Evolutionary conservation across 495 filamentous ascomycete species (phyloP).

Genomic region (Neurospora sublineolata): DNA sequence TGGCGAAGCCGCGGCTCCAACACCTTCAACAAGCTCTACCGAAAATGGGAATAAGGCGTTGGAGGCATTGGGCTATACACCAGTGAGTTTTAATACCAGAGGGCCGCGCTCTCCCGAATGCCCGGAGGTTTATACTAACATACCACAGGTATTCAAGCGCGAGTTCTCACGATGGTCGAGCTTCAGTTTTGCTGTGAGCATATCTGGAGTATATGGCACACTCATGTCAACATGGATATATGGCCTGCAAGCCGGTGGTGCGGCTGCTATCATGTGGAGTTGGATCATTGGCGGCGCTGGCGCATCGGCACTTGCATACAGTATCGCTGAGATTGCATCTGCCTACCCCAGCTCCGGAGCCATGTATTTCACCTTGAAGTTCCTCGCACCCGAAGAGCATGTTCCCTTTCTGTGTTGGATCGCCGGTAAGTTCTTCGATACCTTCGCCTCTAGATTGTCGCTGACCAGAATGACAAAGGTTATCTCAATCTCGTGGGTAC

Average conservation of each 20-base stretch:
- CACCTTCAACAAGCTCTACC: neutral
- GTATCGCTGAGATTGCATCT: conserved; percentile 47
- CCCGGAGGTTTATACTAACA: neutral
- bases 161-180: conserved; percentile 51
- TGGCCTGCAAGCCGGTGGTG: conserved; percentile 48
- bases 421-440: conserved; percentile 12
- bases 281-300: conserved; percentile 54
- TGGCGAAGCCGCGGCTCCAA: neutral
- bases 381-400: conserved; percentile 28
- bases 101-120: neutral
- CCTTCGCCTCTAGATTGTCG: neutral
- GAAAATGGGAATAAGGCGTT: conserved; percentile 23
- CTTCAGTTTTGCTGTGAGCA: conserved; percentile 54
- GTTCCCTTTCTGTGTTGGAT: conserved; percentile 40
- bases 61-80: conserved; percentile 23
- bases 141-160: conserved; percentile 44
- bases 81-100: conserved; percentile 6
- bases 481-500: conserved; percentile 62
- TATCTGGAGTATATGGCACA: conserved; percentile 48
- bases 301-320: conserved; percentile 50
- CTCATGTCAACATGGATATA: conserved; percentile 52
- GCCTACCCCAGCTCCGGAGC: conserved; percentile 48
- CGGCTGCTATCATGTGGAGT: conserved; percentile 50
- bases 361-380: conserved; percentile 39
- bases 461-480: conserved; percentile 20